phyloP scores from a whole-genome alignment of 176 grass and related monocot species.

The Chloris gayana region DNA sequence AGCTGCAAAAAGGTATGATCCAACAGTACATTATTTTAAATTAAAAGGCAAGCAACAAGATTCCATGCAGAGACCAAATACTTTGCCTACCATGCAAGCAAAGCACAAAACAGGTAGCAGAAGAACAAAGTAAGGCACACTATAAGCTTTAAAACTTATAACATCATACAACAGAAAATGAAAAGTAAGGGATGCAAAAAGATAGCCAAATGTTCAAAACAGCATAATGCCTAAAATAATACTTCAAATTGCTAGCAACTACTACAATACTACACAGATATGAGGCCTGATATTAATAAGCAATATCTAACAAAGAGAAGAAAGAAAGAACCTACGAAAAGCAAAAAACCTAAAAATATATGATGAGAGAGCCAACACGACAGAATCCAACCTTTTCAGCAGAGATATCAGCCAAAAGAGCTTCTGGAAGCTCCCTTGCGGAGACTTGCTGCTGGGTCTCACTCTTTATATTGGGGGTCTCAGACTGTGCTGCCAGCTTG shows the following conservation, averaged over 20 bases:
- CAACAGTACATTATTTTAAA: background rate
- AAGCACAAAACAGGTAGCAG: conserved; percentile 39
- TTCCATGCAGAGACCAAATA: conserved; percentile 27
- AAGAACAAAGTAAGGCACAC: conserved; percentile 29
- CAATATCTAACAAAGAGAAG: background rate
- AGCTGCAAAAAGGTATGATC: conserved; percentile 8
- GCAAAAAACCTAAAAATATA: conserved; percentile 16
- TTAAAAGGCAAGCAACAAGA: conserved; percentile 24
- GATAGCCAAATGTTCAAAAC: background rate
- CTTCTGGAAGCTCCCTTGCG: conserved; percentile 43
- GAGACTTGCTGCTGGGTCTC: conserved; percentile 48
- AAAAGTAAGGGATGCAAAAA: conserved; percentile 32
- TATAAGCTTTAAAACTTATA: conserved; percentile 30
- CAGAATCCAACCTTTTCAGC: conserved; percentile 61
- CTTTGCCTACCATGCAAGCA: conserved; percentile 45
- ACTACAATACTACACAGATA: conserved; percentile 19
- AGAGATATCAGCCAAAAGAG: conserved; percentile 41
- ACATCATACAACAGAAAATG: conserved; percentile 8
- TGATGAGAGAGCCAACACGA: background rate
- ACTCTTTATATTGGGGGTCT: conserved; percentile 50
- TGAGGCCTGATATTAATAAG: conserved; percentile 10
- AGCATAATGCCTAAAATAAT: conserved; percentile 23
- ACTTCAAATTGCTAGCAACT: conserved; percentile 9
- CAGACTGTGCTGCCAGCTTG: conserved; percentile 62
- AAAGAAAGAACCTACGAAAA: conserved; percentile 29